Evolutionary conservation across 2,329 filamentous ascomycete species (phyloP).

Genomic region (Ceratocystis lukuohia): DNA sequence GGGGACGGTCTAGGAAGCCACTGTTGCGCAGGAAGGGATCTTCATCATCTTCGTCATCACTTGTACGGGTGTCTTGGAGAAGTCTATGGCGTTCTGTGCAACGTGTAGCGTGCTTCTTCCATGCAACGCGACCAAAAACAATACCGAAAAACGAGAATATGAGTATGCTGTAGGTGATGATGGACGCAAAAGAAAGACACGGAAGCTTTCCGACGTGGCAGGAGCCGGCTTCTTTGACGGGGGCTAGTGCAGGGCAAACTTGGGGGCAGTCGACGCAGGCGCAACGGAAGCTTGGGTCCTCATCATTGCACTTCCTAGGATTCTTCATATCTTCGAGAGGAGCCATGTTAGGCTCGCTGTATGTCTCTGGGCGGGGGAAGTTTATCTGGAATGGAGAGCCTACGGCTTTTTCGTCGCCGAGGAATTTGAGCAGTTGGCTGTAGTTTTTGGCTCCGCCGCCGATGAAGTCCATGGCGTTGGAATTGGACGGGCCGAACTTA

Average conservation of each 20-base stretch:
- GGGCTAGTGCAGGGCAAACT: slow-evolving; percentile 70
- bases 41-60: slow-evolving; percentile 90
- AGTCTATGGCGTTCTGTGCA: slow-evolving; percentile 75
- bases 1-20: slow-evolving; percentile 65
- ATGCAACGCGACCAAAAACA: slow-evolving; percentile 61
- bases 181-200: slow-evolving; percentile 84
- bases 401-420: slow-evolving; percentile 79
- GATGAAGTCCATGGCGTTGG: slow-evolving; percentile 88
- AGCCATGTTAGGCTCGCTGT: slow-evolving; percentile 53
- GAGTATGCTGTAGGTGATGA: slow-evolving; percentile 69
- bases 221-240: slow-evolving; percentile 52
- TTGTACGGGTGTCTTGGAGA: slow-evolving; percentile 68
- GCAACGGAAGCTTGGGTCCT: slow-evolving; percentile 73
- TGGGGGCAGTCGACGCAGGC: slow-evolving; percentile 85
- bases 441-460: slow-evolving; percentile 91
- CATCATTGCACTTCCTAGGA: slow-evolving; percentile 79
- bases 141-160: slow-evolving; percentile 53
- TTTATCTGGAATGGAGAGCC: slow-evolving; percentile 98
- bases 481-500: slow-evolving; percentile 90
- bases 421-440: slow-evolving; percentile 71
- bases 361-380: slow-evolving; percentile 43
- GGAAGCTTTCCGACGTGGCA: slow-evolving; percentile 82
- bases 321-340: slow-evolving; percentile 47
- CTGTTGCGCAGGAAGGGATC: slow-evolving; percentile 45
- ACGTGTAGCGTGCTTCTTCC: slow-evolving; percentile 56